Base-by-base conservation (phyloP, 2,329 filamentous ascomycete genomes). In the Alternaria sp. region DNA sequence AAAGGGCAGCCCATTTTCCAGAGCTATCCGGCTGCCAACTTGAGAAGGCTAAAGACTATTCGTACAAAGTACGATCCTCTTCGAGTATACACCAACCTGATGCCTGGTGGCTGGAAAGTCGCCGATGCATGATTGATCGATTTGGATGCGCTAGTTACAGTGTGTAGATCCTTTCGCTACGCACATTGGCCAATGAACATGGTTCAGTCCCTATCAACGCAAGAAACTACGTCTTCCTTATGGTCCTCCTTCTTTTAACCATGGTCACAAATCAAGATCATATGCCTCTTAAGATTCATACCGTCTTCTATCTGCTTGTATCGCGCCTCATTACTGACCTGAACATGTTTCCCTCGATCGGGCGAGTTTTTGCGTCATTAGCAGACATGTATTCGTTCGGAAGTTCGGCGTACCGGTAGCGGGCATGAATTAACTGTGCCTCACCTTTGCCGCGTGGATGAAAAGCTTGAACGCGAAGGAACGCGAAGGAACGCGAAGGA, bases 11-110 rank as follows among this genome's bases (percentile, higher is more conserved):
- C 64, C 1, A 58, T 74, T 5, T 74, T 74, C 22, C 57, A 66
- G 9, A 67, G 68, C 36, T 79, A 77, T 50, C 72, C 70, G 18
- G 68, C 66, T n/a, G 59, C 60, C 3, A 78, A 77, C 58, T 40
- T 78, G 27, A 53, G 63, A 51, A 66, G 59, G 44, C 43, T 79
- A 53, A 64, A 75, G 54, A 20, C 52, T 41, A 68, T 78, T 45
- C 74, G 76, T 43, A 52, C 58, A 2, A 70, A 72, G 58, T 78
- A 77, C 36, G 76, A 79, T 54, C 73, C 73, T 3, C 55, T 63
- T 2, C 68, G 65, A 28, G 59, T 74, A 1, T 78, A 74, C 20
- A 70, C 69, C 1, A 54, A 71, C 16, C 32, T 73, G 16, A 66
- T 72, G 58, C 63, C 65, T 16, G 68, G 68, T 16, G 70, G 69